Evolutionary conservation across 768 basidiomycete genomes (phyloP).

Genomic region (Trametes sanguinea): DNA sequence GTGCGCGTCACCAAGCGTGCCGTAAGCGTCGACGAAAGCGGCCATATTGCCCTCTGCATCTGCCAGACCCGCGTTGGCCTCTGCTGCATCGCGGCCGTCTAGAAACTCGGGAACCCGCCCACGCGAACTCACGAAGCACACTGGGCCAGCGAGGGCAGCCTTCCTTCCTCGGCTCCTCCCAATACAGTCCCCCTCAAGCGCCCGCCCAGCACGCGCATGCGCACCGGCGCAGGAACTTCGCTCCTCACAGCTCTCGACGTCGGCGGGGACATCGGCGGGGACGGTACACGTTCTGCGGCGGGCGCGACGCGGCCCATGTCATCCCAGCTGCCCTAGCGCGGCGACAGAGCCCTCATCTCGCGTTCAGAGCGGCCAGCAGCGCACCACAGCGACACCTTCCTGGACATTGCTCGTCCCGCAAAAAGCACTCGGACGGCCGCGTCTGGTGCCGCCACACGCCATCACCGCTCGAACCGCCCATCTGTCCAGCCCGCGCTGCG

Average conservation of each 20-base stretch:
- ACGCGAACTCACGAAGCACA: slow-evolving; percentile 1
- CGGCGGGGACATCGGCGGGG: neutral
- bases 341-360: neutral
- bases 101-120: neutral
- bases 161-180: slow-evolving; percentile 2
- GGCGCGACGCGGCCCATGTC: neutral
- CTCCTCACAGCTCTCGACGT: neutral
- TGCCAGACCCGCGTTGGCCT: neutral
- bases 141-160: neutral
- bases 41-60: neutral
- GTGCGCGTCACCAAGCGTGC: neutral
- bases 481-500: neutral
- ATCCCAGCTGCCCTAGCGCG: neutral
- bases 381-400: neutral
- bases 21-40: neutral
- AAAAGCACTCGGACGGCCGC: neutral
- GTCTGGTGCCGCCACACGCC: neutral
- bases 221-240: neutral
- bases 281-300: neutral
- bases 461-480: neutral
- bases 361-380: neutral
- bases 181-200: neutral
- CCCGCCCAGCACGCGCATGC: neutral
- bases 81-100: neutral
- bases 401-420: neutral